Evolutionary conservation across 805 yeast genomes (phyloP).

Genomic region (Yamadazyma akitaensis): DNA sequence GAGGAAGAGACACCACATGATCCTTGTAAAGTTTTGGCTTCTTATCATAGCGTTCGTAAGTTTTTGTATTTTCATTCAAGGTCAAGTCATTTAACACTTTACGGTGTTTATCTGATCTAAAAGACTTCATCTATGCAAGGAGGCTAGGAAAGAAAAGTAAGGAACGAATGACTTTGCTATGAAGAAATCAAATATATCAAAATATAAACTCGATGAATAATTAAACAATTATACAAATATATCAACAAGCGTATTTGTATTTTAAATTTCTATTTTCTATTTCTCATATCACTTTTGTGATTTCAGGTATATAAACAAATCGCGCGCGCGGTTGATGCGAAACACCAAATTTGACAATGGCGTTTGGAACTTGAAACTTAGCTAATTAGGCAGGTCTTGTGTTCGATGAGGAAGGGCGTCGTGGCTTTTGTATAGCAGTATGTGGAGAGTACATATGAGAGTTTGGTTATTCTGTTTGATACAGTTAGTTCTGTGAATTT

Average conservation of each 20-base stretch:
- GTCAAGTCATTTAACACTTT: conserved; percentile 32
- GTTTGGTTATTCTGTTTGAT: too few species aligned
- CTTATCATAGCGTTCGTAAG: conserved; percentile 12
- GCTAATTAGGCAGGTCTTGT: too few species aligned
- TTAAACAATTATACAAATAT: neutral
- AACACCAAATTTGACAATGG: conserved; percentile 3
- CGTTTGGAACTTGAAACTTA: neutral
- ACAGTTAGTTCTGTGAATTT: too few species aligned
- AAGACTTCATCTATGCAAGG: conserved; percentile 11
- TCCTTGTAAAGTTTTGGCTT: conserved; percentile 10
- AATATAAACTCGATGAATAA: neutral
- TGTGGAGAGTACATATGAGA: too few species aligned
- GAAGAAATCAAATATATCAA: neutral
- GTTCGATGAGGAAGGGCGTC: too few species aligned
- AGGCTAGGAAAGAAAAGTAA: neutral
- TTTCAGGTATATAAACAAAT: conserved; percentile 11
- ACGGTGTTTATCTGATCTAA: conserved; percentile 14
- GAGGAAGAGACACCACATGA: neutral
- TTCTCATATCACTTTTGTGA: conserved; percentile 3
- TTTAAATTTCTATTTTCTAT: neutral
- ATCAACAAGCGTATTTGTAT: neutral
- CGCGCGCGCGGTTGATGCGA: conserved; percentile 14
- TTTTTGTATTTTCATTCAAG: conserved; percentile 19
- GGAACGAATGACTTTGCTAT: neutral
- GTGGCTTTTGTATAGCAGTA: too few species aligned